Conservation (phyloP, 1,284 basidiomycete species). For the Puccinia coronata region DNA sequence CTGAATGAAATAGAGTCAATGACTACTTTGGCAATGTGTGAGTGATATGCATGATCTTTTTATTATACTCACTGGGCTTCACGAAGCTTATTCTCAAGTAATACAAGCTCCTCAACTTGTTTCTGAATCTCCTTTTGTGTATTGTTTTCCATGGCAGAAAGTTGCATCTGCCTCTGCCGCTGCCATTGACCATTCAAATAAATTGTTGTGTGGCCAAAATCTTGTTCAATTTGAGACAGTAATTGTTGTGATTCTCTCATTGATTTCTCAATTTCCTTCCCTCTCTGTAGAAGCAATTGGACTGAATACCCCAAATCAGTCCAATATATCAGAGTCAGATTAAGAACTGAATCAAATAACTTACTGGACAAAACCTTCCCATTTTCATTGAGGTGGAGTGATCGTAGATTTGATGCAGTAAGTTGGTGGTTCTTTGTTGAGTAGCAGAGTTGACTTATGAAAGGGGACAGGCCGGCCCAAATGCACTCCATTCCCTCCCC, state of each 20-base stretch:
- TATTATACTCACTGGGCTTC: neutral
- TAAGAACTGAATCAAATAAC: neutral
- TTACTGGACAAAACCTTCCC: neutral
- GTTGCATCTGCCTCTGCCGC: neutral
- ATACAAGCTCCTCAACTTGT: neutral
- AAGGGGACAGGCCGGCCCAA: neutral
- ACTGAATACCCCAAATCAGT: neutral
- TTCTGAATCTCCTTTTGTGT: neutral
- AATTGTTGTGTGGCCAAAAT: neutral
- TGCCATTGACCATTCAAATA: neutral
- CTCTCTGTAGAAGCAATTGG: neutral
- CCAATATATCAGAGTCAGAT: too few species aligned
- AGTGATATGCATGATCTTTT: too few species aligned
- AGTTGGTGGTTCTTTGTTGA: neutral
- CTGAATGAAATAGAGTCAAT: neutral
- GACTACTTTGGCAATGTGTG: too few species aligned
- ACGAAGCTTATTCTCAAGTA: neutral
- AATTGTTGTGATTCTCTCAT: neutral
- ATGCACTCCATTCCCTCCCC: neutral
- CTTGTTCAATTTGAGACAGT: neutral
- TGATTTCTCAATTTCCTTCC: neutral
- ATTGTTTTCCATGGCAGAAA: neutral
- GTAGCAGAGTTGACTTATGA: neutral
- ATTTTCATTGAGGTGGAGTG: neutral
- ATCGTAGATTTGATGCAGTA: neutral